Evolutionary conservation across 331 rosid genomes (phyloP).

Genomic region (Phaseolus coccineus): DNA sequence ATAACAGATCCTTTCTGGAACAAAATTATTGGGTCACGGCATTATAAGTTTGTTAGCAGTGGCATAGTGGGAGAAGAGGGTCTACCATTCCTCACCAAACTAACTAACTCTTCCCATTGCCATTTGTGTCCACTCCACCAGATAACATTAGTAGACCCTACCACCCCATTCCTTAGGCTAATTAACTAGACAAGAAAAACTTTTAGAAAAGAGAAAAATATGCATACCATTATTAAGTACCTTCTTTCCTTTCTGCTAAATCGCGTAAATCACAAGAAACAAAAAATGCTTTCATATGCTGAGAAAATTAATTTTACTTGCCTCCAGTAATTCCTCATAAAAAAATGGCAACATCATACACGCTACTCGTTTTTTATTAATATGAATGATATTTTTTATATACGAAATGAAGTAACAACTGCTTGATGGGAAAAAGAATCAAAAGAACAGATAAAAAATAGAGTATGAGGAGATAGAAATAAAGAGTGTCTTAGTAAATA

Average conservation of each 20-base stretch:
- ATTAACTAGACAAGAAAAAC: slow-evolving; percentile 19
- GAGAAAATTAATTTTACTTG: not conserved
- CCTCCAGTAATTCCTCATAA: not conserved
- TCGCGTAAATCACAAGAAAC: slow-evolving; percentile 44
- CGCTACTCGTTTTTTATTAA: not conserved
- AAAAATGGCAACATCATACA: not conserved
- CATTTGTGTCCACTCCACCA: slow-evolving; percentile 47
- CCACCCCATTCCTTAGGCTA: slow-evolving; percentile 53
- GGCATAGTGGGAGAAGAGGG: slow-evolving; percentile 42
- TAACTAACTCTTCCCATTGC: slow-evolving; percentile 48
- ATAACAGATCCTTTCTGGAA: not conserved
- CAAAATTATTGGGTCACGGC: slow-evolving; percentile 18
- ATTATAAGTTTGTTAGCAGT: slow-evolving; percentile 52
- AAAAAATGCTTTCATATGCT: not conserved
- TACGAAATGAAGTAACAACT: not conserved
- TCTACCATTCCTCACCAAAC: slow-evolving; percentile 51
- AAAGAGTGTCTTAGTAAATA: not conserved
- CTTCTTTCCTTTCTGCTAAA: slow-evolving; percentile 44
- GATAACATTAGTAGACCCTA: slow-evolving; percentile 55
- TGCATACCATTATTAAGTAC: not conserved
- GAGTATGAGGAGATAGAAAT: too few relatives aligned
- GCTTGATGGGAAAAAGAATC: too few relatives aligned
- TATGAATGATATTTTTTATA: not conserved
- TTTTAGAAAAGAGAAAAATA: not conserved
- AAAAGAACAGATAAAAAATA: not conserved